These are phyloP conservation scores for Garcia nutans DNA, from an alignment of 345 rosid genomes.

Conservation along the genomic window DNA sequence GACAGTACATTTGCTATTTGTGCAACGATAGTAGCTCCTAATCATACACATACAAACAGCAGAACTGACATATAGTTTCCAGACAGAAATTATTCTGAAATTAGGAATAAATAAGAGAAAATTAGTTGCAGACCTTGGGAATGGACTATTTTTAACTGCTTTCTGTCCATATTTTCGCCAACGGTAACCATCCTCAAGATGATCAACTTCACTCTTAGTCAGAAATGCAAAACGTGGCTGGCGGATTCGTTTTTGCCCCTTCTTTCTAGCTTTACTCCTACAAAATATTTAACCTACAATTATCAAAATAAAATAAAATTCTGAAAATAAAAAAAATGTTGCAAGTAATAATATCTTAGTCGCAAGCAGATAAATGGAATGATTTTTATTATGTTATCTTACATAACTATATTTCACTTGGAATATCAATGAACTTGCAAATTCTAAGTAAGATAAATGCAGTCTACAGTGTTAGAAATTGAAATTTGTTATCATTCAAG, in stretches of 20 bases:
- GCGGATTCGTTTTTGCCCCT: slow-evolving; percentile 75
- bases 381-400: background rate
- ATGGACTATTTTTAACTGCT: slow-evolving; percentile 92
- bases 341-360: background rate
- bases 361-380: background rate
- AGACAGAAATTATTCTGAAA: background rate
- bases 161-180: slow-evolving; percentile 93
- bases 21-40: slow-evolving; percentile 98
- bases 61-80: background rate
- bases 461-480: background rate
- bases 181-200: slow-evolving; percentile 95
- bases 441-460: background rate
- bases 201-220: slow-evolving; percentile 94
- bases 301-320: slow-evolving; percentile 19
- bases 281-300: slow-evolving; percentile 38
- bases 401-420: background rate
- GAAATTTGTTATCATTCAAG: background rate
- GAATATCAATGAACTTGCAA: background rate
- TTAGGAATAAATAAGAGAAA: background rate
- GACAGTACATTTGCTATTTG: slow-evolving; percentile 86
- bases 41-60: background rate
- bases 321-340: background rate
- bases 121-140: slow-evolving; percentile 57
- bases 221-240: slow-evolving; percentile 88
- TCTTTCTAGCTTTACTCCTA: slow-evolving; percentile 71